A percentile compares a stretch with the other conserved stretches of the same genome.
These are phyloP conservation scores for Coemansia sp. DNA, from an alignment of 371 early-diverging fungal genomes.

Conservation along the genomic window DNA sequence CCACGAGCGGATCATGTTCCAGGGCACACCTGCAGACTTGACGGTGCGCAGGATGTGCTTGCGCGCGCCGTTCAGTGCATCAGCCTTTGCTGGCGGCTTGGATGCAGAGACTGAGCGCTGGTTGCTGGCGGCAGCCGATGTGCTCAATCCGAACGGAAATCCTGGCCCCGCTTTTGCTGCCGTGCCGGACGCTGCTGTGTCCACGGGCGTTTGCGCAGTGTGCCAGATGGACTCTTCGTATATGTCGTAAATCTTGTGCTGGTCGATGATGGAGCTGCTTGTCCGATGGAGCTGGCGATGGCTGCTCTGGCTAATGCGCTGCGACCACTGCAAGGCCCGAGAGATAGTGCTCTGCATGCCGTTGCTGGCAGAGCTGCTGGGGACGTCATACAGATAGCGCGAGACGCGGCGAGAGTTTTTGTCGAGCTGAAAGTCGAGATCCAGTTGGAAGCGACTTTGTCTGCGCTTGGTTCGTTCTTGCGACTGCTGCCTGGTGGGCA, in stretches of 20 bases:
- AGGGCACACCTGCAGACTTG: conserved; percentile 20
- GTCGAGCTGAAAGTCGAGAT: conserved; percentile 11
- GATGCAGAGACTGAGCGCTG: not conserved
- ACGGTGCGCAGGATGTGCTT: conserved; percentile 18
- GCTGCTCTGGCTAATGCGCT: conserved; percentile 21
- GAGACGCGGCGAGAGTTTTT: conserved; percentile 20
- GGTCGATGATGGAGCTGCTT: conserved; percentile 27
- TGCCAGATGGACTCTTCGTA: conserved; percentile 50
- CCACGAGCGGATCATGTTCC: conserved; percentile 36
- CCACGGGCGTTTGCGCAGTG: conserved; percentile 5
- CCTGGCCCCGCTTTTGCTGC: not conserved
- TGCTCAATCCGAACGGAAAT: not conserved
- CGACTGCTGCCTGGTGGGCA: not conserved
- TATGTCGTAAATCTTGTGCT: conserved; percentile 50
- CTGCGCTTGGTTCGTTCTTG: not conserved
- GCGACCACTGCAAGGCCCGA: conserved; percentile 39
- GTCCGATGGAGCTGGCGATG: conserved; percentile 12
- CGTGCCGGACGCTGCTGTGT: not conserved
- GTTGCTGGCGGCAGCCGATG: not conserved
- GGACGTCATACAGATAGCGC: conserved; percentile 47
- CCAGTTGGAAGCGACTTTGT: conserved; percentile 4
- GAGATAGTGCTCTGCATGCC: conserved; percentile 29
- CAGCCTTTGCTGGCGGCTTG: not conserved
- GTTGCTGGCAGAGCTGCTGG: conserved; percentile 9
- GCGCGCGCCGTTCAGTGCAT: not conserved